These are phyloP conservation scores for Collybia nuda DNA, from an alignment of 768 basidiomycete genomes.

Conservation along the genomic window DNA sequence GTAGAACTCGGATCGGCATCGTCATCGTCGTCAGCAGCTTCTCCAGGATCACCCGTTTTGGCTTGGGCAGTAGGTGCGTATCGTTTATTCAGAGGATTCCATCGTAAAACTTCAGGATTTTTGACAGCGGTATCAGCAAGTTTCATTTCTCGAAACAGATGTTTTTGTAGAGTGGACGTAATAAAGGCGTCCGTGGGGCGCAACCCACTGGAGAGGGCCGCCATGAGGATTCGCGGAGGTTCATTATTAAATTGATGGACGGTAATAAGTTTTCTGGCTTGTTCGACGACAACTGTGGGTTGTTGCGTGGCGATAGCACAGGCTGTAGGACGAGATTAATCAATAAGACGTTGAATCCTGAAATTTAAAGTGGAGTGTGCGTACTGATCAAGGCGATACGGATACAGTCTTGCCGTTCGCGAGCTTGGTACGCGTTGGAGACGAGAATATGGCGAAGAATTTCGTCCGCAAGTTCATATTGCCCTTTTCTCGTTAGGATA, in stretches of 20 bases:
- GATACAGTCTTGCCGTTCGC: slow-evolving; percentile 65
- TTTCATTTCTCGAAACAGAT: slow-evolving; percentile 77
- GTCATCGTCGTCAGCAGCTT: slow-evolving; percentile 38
- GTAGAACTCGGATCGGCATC: slow-evolving; percentile 30
- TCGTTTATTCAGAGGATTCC: slow-evolving; percentile 60
- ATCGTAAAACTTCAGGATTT: slow-evolving; percentile 58
- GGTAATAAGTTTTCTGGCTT: slow-evolving; percentile 73
- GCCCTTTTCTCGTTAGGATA: slow-evolving; percentile 58
- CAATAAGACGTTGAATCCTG: neutral
- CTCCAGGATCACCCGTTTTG: slow-evolving; percentile 40
- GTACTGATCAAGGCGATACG: slow-evolving; percentile 76
- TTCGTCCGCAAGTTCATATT: slow-evolving; percentile 70
- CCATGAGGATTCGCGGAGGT: slow-evolving; percentile 73
- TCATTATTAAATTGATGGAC: slow-evolving; percentile 86
- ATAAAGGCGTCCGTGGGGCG: slow-evolving; percentile 76
- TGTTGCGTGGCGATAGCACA: slow-evolving; percentile 65
- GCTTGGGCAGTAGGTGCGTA: slow-evolving; percentile 44
- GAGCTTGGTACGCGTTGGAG: slow-evolving; percentile 71
- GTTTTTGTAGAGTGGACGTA: slow-evolving; percentile 78
- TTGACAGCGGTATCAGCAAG: slow-evolving; percentile 65
- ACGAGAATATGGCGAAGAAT: slow-evolving; percentile 71
- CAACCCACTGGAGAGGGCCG: slow-evolving; percentile 70
- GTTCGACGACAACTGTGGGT: slow-evolving; percentile 63
- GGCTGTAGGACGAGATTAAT: slow-evolving; percentile 42
- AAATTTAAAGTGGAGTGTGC: no score